Evolutionary conservation across 2,329 filamentous ascomycete species (phyloP).

Genomic region (Gliomastix tumulicola): DNA sequence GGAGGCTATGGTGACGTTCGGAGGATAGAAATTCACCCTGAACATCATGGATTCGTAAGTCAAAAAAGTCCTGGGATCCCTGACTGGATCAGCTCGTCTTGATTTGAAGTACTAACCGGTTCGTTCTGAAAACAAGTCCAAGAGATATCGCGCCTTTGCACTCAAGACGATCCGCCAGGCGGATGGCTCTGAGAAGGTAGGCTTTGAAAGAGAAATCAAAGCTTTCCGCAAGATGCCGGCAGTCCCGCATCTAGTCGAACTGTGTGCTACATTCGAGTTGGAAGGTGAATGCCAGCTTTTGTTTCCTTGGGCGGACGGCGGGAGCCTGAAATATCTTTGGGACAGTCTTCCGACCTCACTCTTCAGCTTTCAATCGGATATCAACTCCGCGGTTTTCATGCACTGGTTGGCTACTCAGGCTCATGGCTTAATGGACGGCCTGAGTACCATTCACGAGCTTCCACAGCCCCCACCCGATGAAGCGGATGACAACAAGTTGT

Average conservation of each 20-base stretch:
- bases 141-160: too few species aligned
- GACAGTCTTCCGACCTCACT: neutral
- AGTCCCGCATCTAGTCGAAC: constrained; percentile 2
- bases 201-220: too few species aligned
- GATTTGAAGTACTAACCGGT: too few species aligned
- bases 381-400: neutral
- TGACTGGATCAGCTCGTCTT: too few species aligned
- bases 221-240: neutral
- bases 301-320: constrained; percentile 9
- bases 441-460: neutral
- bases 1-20: too few species aligned
- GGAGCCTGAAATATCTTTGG: constrained; percentile 2
- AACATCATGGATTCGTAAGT: too few species aligned
- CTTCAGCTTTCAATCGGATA: neutral
- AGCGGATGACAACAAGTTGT: constrained; percentile 1
- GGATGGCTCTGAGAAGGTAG: too few species aligned
- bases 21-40: too few species aligned
- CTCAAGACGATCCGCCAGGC: too few species aligned
- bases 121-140: too few species aligned
- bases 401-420: neutral
- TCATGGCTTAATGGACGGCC: neutral
- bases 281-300: constrained; percentile 5
- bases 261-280: constrained; percentile 4
- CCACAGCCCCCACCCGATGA: too few species aligned
- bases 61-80: too few species aligned